Evolutionary conservation across 306 rosid species (phyloP).

Genomic region (Cicer chorassanicum): DNA sequence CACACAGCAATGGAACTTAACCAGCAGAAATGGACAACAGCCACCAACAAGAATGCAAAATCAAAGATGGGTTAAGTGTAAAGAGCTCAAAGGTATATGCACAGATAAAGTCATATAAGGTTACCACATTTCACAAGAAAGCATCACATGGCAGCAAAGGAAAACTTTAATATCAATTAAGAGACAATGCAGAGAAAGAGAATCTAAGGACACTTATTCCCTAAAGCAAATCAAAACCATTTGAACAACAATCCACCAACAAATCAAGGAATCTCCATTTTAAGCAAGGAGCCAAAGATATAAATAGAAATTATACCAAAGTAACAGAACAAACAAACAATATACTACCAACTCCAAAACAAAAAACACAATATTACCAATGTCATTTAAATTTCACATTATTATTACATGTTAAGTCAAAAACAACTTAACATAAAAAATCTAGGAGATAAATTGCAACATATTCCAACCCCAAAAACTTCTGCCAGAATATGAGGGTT

Average conservation of each 20-base stretch:
- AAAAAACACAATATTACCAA: conserved; percentile 13
- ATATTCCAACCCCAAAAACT: conserved; percentile 26
- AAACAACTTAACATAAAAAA: conserved; percentile 7
- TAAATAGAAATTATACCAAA: conserved; percentile 20
- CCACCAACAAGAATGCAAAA: conserved; percentile 31
- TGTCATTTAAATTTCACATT: conserved; percentile 10
- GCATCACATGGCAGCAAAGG: conserved; percentile 67
- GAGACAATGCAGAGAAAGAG: conserved; percentile 45
- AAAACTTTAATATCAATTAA: conserved; percentile 47
- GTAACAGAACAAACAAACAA: conserved; percentile 22
- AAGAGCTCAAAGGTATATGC: conserved; percentile 45
- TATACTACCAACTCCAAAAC: conserved; percentile 25
- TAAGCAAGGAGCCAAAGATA: conserved; percentile 40
- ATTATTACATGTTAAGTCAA: neutral
- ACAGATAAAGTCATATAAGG: conserved; percentile 46
- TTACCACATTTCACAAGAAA: conserved; percentile 67
- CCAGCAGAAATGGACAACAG: conserved; percentile 37
- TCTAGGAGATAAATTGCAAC: neutral
- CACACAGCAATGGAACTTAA: conserved; percentile 31
- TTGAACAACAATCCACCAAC: conserved; percentile 47
- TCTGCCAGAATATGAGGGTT: conserved; percentile 4
- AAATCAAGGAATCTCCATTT: conserved; percentile 42
- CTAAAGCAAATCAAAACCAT: conserved; percentile 60
- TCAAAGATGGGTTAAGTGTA: conserved; percentile 42
- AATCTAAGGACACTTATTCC: conserved; percentile 56